Base-by-base conservation (phyloP, 345 rosid genomes). In the Jatropha curcas region DNA sequence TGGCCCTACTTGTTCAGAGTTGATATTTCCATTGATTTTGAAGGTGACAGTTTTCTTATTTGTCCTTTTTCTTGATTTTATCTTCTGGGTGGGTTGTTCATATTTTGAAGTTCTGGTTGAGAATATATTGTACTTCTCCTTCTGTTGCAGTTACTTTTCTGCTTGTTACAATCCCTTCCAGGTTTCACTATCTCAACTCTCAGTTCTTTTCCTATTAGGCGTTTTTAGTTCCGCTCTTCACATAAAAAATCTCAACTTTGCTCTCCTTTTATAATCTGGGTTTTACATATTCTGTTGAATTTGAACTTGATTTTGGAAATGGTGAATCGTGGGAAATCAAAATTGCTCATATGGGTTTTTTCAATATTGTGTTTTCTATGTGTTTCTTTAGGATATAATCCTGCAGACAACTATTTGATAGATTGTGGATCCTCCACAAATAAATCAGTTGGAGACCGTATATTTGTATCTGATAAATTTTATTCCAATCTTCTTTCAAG, bases 381-480 rank as follows among this genome's bases (percentile, higher is more conserved):
- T 61, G 22, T 77, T 70, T 86, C 94, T 48, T 76, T 81, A 68
- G 94, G 81, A 35, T 84, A 73, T 70, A 41, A 43, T 51, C 89
- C 89, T n/a, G 43, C 35, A 14, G 90, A 87, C 33, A 80, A 62
- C 69, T 86, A 86, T 67, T 78, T 93, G 73, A 80, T 93, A 73
- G 84, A 86, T 70, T 90, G 90, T 82, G 98, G 97, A 73, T 91
- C 98, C 17, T 43, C 57, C 24, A 62, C 61, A 13, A 86, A 87
- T 81, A 84, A 53, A 12, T 77, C 88, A 4, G 75, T 84, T 13
- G 80, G 69, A 31, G 72, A 72, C 37, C 77, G 92, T 31, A 77
- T 76, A 3, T 94, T 94, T 60, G 41, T 74, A n/a, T 48, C 67
- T 60, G 77, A 74, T 50, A 48, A 60, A 37, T 67, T 33, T 5